Conservation (phyloP, 2,329 filamentous ascomycete genomes). For the Pyricularia sp. region DNA sequence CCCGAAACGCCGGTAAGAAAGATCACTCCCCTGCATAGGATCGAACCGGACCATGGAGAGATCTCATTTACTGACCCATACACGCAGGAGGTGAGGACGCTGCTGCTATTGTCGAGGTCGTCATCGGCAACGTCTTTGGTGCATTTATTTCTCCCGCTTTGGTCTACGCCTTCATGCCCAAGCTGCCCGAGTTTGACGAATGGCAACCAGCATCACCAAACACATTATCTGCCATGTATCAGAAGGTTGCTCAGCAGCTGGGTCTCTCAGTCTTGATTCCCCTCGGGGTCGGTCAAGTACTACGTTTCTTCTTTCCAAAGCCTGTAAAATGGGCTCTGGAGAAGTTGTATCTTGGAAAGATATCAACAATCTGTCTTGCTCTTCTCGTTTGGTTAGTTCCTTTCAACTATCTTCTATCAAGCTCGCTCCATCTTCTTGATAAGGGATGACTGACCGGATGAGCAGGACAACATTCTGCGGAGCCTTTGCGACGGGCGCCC, state of each 20-base stretch:
- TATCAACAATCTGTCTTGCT: conserved; percentile 37
- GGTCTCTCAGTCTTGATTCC: conserved; percentile 59
- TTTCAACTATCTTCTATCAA: conserved; percentile 10
- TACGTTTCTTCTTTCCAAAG: conserved; percentile 41
- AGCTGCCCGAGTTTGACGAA: conserved; percentile 37
- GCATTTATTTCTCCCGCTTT: conserved; percentile 58
- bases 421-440: background rate
- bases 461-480: conserved; percentile 58
- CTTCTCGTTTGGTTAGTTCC: conserved; percentile 36
- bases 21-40: background rate
- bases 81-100: conserved; percentile 52
- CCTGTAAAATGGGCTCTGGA: conserved; percentile 42
- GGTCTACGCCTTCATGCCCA: conserved; percentile 50
- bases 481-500: conserved; percentile 53
- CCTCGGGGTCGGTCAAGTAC: conserved; percentile 49
- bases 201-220: conserved; percentile 44
- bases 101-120: conserved; percentile 57
- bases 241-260: conserved; percentile 57
- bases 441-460: background rate
- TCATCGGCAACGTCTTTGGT: conserved; percentile 60
- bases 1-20: conserved; percentile 38
- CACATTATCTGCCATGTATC: conserved; percentile 53
- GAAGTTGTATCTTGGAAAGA: conserved; percentile 41
- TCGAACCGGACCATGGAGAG: background rate
- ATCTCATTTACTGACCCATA: background rate